A percentile compares a stretch with the other conserved stretches of the same genome.
Conservation (phyloP, 495 filamentous ascomycete genomes). For the Aspergillus campestris region DNA sequence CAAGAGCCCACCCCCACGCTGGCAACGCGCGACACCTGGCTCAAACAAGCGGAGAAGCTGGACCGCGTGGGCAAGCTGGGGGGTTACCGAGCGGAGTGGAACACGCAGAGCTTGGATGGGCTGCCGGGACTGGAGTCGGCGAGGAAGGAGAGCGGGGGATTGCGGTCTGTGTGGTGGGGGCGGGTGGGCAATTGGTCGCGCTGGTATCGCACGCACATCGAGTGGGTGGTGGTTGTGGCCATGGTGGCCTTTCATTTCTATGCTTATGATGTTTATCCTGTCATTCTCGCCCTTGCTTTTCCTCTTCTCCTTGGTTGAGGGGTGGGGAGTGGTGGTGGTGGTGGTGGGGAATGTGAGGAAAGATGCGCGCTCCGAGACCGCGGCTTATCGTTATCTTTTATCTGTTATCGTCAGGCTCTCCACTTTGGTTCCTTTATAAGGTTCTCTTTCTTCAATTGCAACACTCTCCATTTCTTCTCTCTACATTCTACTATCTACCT, state of each 20-base stretch:
- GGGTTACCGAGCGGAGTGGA: conserved; percentile 40
- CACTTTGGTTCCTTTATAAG: too few relatives aligned
- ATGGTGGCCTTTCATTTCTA: conserved; percentile 3
- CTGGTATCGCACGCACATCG: conserved; percentile 12
- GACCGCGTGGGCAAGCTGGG: conserved; percentile 29
- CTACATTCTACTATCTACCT: too few relatives aligned
- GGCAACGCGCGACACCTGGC: conserved; percentile 39
- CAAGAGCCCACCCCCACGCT: conserved; percentile 14
- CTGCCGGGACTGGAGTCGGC: conserved; percentile 42
- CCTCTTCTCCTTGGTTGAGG: too few relatives aligned
- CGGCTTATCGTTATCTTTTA: too few relatives aligned
- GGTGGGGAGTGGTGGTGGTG: too few relatives aligned
- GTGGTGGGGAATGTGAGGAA: too few relatives aligned
- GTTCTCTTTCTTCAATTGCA: too few relatives aligned
- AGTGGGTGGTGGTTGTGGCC: conserved; percentile 11
- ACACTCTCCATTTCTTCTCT: background rate
- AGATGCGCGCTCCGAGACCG: too few relatives aligned
- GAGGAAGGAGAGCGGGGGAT: conserved; percentile 5
- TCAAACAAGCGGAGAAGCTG: conserved; percentile 32
- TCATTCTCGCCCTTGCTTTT: too few relatives aligned
- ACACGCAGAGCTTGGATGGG: conserved; percentile 44
- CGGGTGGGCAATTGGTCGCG: conserved; percentile 10
- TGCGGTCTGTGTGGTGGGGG: conserved; percentile 4
- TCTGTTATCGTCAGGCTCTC: too few relatives aligned
- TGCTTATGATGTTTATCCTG: too few relatives aligned